phyloP scores from a whole-genome alignment of 2,329 filamentous ascomycete species.

The Sporothrix globosa region DNA sequence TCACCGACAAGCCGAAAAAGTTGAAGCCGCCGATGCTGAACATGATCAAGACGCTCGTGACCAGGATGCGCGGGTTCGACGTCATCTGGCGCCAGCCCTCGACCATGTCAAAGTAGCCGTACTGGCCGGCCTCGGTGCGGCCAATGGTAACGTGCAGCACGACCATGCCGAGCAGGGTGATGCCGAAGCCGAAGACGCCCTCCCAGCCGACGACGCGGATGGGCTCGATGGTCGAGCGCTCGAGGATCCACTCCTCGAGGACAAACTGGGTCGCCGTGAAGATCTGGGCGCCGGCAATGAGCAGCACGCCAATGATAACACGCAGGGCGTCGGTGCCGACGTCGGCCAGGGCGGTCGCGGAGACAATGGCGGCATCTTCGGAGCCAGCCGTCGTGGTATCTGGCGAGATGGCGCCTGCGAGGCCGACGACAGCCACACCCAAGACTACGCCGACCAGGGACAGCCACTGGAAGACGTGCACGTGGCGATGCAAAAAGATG shows the following conservation, averaged over 20 bases:
- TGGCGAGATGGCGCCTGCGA: slow-evolving; percentile 81
- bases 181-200: slow-evolving; percentile 82
- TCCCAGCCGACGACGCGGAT: slow-evolving; percentile 96
- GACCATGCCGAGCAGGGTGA: slow-evolving; percentile 78
- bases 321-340: slow-evolving; percentile 57
- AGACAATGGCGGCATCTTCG: slow-evolving; percentile 36
- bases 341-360: slow-evolving; percentile 40
- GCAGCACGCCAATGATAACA: slow-evolving; percentile 78
- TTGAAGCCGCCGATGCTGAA: slow-evolving; percentile 99
- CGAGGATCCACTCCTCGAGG: slow-evolving; percentile 88
- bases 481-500: slow-evolving; percentile 76
- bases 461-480: slow-evolving; percentile 90
- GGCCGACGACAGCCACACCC: slow-evolving; percentile 85
- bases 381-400: slow-evolving; percentile 56
- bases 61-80: slow-evolving; percentile 67
- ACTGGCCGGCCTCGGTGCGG: slow-evolving; percentile 68
- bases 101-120: slow-evolving; percentile 86
- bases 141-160: slow-evolving; percentile 79
- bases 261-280: slow-evolving; percentile 98
- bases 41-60: slow-evolving; percentile 91
- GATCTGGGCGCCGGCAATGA: slow-evolving; percentile 93
- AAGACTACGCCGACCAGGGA: slow-evolving; percentile 83
- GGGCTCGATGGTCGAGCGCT: slow-evolving; percentile 68
- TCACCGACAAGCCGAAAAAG: slow-evolving; percentile 96
- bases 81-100: slow-evolving; percentile 85